Percentiles rank a stretch among this genome's conserved stretches.
These are phyloP conservation scores for Colletotrichum sp. DNA, from an alignment of 2,329 filamentous ascomycete genomes.

Conservation along the genomic window DNA sequence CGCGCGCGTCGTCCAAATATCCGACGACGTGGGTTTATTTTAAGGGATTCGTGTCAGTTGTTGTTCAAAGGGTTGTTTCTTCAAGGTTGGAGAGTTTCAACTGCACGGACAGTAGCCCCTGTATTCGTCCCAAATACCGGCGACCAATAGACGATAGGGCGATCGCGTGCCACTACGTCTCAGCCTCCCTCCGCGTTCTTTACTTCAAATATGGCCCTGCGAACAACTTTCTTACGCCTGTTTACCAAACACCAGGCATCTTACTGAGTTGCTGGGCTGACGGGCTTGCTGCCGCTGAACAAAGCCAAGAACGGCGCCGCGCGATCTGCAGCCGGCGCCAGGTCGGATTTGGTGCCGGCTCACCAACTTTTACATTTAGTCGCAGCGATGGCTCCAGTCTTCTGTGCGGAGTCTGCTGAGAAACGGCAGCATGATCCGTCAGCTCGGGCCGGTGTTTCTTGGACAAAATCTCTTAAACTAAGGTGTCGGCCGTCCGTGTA, in stretches of 20 bases:
- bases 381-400: slow-evolving; percentile 1
- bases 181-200: background rate
- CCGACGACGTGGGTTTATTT: background rate
- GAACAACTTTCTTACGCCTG: background rate
- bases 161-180: slow-evolving; percentile 9
- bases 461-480: background rate
- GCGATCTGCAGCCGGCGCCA: background rate
- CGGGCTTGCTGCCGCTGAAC: background rate
- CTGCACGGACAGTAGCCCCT: slow-evolving; percentile 15
- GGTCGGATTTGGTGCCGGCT: slow-evolving; percentile 6
- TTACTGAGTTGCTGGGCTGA: background rate
- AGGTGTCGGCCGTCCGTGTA: background rate
- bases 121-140: slow-evolving; percentile 10
- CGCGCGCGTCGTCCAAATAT: background rate
- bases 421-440: slow-evolving; percentile 7
- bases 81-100: slow-evolving; percentile 15
- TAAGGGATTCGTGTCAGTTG: background rate
- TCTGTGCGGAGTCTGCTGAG: slow-evolving; percentile 5
- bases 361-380: background rate
- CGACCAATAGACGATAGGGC: slow-evolving; percentile 8
- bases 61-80: slow-evolving; percentile 6
- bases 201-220: background rate
- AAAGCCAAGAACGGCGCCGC: slow-evolving; percentile 1
- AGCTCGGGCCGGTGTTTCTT: background rate
- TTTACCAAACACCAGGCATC: background rate